Evolutionary conservation across 2,329 filamentous ascomycete species (phyloP), one percentile per base, ranked within the genome.

Genomic region (Ophiobolus disseminans): DNA sequence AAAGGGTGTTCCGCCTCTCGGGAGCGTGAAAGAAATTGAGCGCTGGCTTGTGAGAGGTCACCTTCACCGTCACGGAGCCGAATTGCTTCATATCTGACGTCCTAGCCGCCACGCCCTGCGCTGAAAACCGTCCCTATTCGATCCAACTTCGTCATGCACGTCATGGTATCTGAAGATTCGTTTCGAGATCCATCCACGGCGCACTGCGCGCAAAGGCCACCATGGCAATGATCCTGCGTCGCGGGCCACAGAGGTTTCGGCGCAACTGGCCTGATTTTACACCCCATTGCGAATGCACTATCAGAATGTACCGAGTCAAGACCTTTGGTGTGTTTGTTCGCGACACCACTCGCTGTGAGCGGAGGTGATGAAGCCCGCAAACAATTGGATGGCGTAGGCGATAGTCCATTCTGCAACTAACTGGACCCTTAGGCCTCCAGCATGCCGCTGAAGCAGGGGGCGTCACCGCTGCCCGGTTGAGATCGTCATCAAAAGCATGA

Each of bases 351-450:
- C 31, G 17, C 10, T 14, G 11, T n/a, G 11, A 42, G 26, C 43
- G 42, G 21, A 26, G 20, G 14, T 20, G 42, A 38, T 34, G 30
- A 4, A 17, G 17, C 16, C 11, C 22, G 11, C 23, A 7, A n/a
- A n/a, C 31, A 8, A 54, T 23, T 57, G 60, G 58, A 31, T 26
- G 35, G 14, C 34, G 36, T 36, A 25, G 22, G 23, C 11, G 39
- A 47, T 55, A 56, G 53, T 52, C 49, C 37, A 43, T 48, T 50
- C 42, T 55, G 49, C 36, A 41, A 11, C 38, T 4, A 25, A 17
- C 42, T 19, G 48, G 55, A 57, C 58, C 57, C 60, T 52, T 47
- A 51, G 44, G 38, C 50, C 20, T 42, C 32, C 30, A 41, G 25
- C 22, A 22, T 28, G 47, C 28, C 44, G 49, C 45, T 39, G 40